Evolutionary conservation across 129 eudicot genomes (phyloP).

Genomic region (Tagetes erecta): DNA sequence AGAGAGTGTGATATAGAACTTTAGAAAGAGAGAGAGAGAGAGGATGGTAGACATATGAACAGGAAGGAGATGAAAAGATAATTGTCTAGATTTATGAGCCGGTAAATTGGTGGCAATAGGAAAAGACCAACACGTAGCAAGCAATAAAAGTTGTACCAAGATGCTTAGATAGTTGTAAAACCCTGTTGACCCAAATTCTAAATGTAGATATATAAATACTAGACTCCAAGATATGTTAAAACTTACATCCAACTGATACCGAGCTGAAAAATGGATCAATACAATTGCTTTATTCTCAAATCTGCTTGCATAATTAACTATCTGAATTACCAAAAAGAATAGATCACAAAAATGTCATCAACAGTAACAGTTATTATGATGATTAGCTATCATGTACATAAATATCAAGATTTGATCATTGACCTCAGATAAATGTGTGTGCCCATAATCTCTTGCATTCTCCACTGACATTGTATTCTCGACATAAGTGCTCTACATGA

Average conservation of each 20-base stretch:
- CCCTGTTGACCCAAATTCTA: too few species aligned
- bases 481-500: slow-evolving; percentile 72
- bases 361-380: slow-evolving; percentile 10
- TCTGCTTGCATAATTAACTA: slow-evolving; percentile 53
- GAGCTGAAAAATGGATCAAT: slow-evolving; percentile 93
- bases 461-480: slow-evolving; percentile 62
- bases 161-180: too few species aligned
- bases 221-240: neutral
- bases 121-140: too few species aligned
- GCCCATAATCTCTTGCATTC: slow-evolving; percentile 94
- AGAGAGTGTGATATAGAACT: too few species aligned
- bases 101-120: too few species aligned
- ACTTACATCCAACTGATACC: slow-evolving; percentile 85
- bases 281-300: slow-evolving; percentile 96
- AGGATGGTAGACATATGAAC: too few species aligned
- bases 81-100: too few species aligned
- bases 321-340: slow-evolving; percentile 45
- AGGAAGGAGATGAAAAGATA: too few species aligned
- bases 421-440: slow-evolving; percentile 94
- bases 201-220: too few species aligned
- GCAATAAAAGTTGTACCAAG: too few species aligned
- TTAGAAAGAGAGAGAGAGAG: too few species aligned
- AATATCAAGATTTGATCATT: slow-evolving; percentile 37
- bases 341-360: neutral
- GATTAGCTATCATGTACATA: neutral